Evolutionary conservation across 1,139 yeast genomes (phyloP).

Genomic region (Pichia sp.): DNA sequence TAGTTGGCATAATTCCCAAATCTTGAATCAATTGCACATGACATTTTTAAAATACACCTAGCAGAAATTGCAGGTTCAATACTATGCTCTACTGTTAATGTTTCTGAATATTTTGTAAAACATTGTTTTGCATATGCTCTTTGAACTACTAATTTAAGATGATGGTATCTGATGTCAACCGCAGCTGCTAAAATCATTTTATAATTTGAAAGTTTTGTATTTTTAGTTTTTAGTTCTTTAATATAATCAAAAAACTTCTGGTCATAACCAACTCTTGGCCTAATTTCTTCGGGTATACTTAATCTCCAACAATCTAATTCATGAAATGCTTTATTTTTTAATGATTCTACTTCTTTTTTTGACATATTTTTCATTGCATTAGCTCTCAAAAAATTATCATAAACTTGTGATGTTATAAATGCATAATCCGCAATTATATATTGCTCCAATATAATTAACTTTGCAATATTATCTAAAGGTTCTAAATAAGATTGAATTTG

Average conservation of each 20-base stretch:
- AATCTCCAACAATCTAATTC: slow-evolving; percentile 27
- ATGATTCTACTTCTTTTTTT: slow-evolving; percentile 13
- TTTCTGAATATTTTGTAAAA: slow-evolving; percentile 1
- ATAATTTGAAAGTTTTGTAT: slow-evolving; percentile 1
- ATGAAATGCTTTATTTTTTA: slow-evolving; percentile 13
- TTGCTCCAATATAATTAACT: slow-evolving; percentile 10
- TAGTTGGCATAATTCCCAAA: slow-evolving; percentile 17
- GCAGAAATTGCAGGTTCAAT: slow-evolving; percentile 21
- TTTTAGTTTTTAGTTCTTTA: slow-evolving; percentile 4
- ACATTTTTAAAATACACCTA: slow-evolving; percentile 20
- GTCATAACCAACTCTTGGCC: slow-evolving; percentile 16
- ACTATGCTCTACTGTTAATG: slow-evolving; percentile 2
- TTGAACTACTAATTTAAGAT: slow-evolving; percentile 13
- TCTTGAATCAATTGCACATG: slow-evolving; percentile 15
- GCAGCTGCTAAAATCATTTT: slow-evolving; percentile 10
- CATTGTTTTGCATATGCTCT: slow-evolving; percentile 10
- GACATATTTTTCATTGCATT: slow-evolving; percentile 20
- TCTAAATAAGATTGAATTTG: slow-evolving; percentile 13
- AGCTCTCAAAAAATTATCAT: slow-evolving; percentile 25
- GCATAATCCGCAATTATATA: slow-evolving; percentile 22
- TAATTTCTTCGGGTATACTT: slow-evolving; percentile 21
- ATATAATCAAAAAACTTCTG: slow-evolving; percentile 11
- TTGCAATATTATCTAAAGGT: neutral
- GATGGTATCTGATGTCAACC: slow-evolving; percentile 15
- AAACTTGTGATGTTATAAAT: slow-evolving; percentile 22